Evolutionary conservation across 345 rosid species (phyloP), one percentile per base, ranked within the genome.

Genomic region (Microcos paniculata): DNA sequence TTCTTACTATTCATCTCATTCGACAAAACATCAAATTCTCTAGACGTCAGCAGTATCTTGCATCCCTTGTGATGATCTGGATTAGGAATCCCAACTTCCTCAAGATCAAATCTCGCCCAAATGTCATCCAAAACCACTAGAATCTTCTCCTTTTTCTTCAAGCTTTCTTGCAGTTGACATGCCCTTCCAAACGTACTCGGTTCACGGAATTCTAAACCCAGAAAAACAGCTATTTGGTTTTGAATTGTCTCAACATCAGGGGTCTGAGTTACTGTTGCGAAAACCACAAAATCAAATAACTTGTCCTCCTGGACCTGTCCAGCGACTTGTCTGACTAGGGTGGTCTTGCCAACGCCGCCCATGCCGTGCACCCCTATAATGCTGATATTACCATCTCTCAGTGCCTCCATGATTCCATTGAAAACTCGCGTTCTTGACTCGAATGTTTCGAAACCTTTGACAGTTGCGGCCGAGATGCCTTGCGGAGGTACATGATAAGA

Each of bases 61-160:
- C 83, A 72, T 16, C 80, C 83, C 15, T 45, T 61, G 6, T 79
- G 74, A 3, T 38, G 73, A 31, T 72, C 45, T 13, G 42, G 56
- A 3, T 0, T 28, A 24, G 86, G 85, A 67, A 87, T 82, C n/a
- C 87, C 90, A 0, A 80, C 58, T 4, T n/a, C 53, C 19, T 63
- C 71, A 23, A 84, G 6, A 56, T 80, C 62, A 4, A 84, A 31
- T 8, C 5, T n/a, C 8, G 1, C 45, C n/a, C n/a, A n/a, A n/a
- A n/a, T n/a, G n/a, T n/a, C n/a, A n/a, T n/a, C n/a, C n/a, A n/a
- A n/a, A n/a, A n/a, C n/a, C n/a, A n/a, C n/a, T n/a, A n/a, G n/a
- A n/a, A n/a, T n/a, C n/a, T n/a, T n/a, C n/a, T n/a, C n/a, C n/a
- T n/a, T n/a, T n/a, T n/a, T n/a, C n/a, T n/a, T n/a, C n/a, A n/a